phyloP scores from a whole-genome alignment of 139 green algal genomes.

The Chlorella sp. region DNA sequence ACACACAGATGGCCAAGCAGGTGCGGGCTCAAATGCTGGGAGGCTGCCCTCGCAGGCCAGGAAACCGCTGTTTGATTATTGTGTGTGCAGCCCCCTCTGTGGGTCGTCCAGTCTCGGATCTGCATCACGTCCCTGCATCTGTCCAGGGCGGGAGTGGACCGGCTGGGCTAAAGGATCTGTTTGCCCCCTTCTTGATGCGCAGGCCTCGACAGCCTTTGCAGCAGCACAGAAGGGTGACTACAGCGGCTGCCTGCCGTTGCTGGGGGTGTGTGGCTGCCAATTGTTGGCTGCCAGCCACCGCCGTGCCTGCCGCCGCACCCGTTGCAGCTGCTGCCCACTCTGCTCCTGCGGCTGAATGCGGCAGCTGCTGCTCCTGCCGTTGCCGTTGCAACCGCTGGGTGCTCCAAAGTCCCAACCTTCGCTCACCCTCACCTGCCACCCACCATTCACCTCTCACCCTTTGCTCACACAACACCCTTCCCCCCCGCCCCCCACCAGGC shows the following conservation, averaged over 20 bases:
- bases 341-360: too few relatives aligned
- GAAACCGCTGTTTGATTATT: too few relatives aligned
- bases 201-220: neutral
- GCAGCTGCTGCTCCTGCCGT: neutral
- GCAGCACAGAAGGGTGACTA: slow-evolving; percentile 4
- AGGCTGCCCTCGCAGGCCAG: too few relatives aligned
- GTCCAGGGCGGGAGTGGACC: neutral
- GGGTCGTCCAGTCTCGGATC: neutral
- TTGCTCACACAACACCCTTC: neutral
- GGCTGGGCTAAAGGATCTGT: neutral
- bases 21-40: too few relatives aligned
- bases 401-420: too few relatives aligned
- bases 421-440: too few relatives aligned
- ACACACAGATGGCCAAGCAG: too few relatives aligned
- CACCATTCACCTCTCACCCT: too few relatives aligned
- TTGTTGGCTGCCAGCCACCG: neutral
- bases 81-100: neutral
- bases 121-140: neutral
- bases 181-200: too few relatives aligned
- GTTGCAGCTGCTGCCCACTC: too few relatives aligned
- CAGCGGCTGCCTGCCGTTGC: slow-evolving; percentile 2
- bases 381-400: neutral
- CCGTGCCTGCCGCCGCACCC: neutral
- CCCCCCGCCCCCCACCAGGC: neutral
- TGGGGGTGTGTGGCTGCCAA: neutral